Evolutionary conservation across 805 yeast species (phyloP).

Genomic region (Suhomyces vadensis): DNA sequence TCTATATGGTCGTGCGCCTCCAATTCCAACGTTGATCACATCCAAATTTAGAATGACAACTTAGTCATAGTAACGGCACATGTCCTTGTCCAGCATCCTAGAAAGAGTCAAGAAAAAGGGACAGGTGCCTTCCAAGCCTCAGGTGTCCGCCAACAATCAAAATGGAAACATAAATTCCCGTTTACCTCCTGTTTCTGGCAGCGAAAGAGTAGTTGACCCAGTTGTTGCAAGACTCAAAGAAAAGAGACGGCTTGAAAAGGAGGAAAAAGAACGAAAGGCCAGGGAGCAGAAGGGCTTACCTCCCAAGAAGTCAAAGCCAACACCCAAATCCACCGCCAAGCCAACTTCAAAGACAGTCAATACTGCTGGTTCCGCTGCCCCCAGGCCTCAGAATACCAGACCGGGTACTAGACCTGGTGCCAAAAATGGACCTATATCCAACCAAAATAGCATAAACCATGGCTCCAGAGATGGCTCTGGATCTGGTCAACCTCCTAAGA

Average conservation of each 20-base stretch:
- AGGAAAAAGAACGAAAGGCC: constrained; percentile 38
- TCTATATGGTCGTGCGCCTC: background rate
- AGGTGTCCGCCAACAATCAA: background rate
- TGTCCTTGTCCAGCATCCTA: constrained; percentile 34
- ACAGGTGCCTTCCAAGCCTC: constrained; percentile 14
- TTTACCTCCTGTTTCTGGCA: background rate
- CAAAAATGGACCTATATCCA: background rate
- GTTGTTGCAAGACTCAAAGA: constrained; percentile 71
- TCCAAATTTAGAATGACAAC: background rate
- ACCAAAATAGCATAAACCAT: background rate
- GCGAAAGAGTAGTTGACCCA: constrained; percentile 48
- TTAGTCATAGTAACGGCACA: constrained; percentile 6
- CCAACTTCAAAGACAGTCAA: constrained; percentile 9
- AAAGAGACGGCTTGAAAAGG: constrained; percentile 57
- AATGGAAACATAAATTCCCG: background rate
- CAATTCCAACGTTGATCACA: background rate
- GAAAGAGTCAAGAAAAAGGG: constrained; percentile 35
- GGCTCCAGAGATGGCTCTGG: constrained; percentile 4
- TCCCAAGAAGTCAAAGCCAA: constrained; percentile 22
- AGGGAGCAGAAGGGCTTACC: constrained; percentile 35
- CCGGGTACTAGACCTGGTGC: background rate
- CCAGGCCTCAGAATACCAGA: background rate
- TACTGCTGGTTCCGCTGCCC: background rate
- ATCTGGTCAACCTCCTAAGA: constrained; percentile 25
- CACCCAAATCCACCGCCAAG: background rate